Conservation (phyloP, 441 rosid species). For the Brassica hybrid region DNA sequence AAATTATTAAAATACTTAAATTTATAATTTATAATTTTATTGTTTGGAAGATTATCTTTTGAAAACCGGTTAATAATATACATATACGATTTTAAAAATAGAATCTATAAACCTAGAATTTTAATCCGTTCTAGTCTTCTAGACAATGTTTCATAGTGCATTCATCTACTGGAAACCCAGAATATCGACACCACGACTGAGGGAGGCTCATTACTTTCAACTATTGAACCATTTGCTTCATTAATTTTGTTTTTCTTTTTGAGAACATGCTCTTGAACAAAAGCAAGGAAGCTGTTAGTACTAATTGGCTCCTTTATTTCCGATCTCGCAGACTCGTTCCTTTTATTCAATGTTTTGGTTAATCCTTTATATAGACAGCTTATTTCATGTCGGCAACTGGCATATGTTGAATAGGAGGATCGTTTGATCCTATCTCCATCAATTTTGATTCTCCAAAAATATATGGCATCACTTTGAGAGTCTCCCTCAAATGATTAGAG, state of each 20-base stretch:
- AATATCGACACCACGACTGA: neutral
- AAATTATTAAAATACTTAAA: neutral
- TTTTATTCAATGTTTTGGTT: too few relatives aligned
- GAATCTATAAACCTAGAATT: neutral
- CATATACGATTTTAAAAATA: neutral
- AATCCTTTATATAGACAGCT: too few relatives aligned
- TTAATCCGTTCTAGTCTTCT: neutral
- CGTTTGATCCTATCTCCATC: constrained; percentile 1
- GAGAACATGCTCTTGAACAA: too few relatives aligned
- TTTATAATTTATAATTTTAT: too few relatives aligned
- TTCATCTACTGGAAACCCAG: neutral
- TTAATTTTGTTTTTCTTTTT: neutral
- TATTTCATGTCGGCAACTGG: constrained; percentile 8
- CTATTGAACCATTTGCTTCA: neutral
- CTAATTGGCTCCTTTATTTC: too few relatives aligned
- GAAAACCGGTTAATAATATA: neutral
- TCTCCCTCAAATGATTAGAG: constrained; percentile 1
- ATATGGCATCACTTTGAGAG: neutral
- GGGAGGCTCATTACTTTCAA: neutral
- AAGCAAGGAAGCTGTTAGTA: too few relatives aligned
- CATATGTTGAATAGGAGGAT: constrained; percentile 1
- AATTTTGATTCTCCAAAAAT: neutral
- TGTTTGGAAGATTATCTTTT: neutral
- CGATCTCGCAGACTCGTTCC: too few relatives aligned
- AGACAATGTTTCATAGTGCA: neutral